Percentiles rank a stretch among this genome's conserved stretches.
phyloP scores from a whole-genome alignment of 164 flowering plant genomes.

The Akebia trifoliata region DNA sequence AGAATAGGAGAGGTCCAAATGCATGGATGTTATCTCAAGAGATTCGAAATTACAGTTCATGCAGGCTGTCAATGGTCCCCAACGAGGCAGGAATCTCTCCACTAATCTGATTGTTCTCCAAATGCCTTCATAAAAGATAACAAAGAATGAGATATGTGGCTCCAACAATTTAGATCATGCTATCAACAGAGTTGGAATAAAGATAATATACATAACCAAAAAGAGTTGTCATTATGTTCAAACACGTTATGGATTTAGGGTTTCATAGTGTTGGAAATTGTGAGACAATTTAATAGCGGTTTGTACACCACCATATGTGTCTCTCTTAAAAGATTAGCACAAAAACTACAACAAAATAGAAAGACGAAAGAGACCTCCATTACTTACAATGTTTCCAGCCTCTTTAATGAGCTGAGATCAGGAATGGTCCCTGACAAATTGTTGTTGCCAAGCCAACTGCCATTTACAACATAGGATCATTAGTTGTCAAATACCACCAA shows the following conservation, averaged over 20 bases:
- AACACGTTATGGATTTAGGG: not conserved
- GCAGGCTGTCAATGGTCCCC: slow-evolving; percentile 40
- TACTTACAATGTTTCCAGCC: slow-evolving; percentile 65
- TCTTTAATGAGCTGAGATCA: slow-evolving; percentile 54
- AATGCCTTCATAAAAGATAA: slow-evolving; percentile 41
- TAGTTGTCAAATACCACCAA: not conserved
- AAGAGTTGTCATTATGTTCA: not conserved
- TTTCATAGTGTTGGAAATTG: not conserved
- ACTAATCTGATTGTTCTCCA: slow-evolving; percentile 59
- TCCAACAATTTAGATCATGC: not conserved
- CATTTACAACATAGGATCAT: slow-evolving; percentile 17
- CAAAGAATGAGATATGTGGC: slow-evolving; percentile 1
- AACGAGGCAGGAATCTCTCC: slow-evolving; percentile 64
- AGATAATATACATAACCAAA: not conserved
- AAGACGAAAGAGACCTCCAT: not conserved
- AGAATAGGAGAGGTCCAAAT: not conserved
- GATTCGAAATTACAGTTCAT: slow-evolving; percentile 58
- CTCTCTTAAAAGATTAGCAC: not conserved
- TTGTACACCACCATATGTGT: not conserved
- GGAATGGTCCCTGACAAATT: slow-evolving; percentile 74
- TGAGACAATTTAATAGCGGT: not conserved
- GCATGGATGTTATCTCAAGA: slow-evolving; percentile 4
- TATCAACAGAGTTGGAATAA: not conserved
- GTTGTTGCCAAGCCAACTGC: slow-evolving; percentile 76
- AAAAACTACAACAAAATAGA: not conserved